These are phyloP conservation scores for Penicillium expansum DNA, from an alignment of 2,329 filamentous ascomycete species.

Conservation along the genomic window DNA sequence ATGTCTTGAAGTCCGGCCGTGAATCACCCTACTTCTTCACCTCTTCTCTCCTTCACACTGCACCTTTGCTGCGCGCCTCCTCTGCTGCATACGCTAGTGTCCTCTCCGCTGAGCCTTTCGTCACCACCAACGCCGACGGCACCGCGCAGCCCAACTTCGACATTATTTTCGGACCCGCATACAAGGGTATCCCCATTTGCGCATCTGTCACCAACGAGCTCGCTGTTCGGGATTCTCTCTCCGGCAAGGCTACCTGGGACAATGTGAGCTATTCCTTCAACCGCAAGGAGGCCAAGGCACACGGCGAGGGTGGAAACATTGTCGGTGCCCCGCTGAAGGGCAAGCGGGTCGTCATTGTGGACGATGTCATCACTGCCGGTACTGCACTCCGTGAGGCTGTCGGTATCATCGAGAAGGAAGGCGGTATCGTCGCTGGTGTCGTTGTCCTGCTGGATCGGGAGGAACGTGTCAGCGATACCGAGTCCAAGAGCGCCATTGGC, in stretches of 20 bases:
- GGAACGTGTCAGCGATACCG: constrained; percentile 60
- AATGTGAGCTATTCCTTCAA: constrained; percentile 83
- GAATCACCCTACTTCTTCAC: constrained; percentile 97
- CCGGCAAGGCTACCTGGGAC: constrained; percentile 58
- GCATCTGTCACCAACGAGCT: constrained; percentile 74
- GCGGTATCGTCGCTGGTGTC: constrained; percentile 80
- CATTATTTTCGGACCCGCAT: constrained; percentile 88
- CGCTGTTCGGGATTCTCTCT: constrained; percentile 58
- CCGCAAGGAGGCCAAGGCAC: constrained; percentile 92
- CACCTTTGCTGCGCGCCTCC: constrained; percentile 72
- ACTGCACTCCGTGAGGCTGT: constrained; percentile 93
- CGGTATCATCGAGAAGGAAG: constrained; percentile 79
- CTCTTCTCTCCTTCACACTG: constrained; percentile 83
- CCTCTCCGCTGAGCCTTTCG: constrained; percentile 49
- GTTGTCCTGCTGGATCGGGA: constrained; percentile 81
- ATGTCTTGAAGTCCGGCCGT: constrained; percentile 87
- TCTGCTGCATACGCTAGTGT: constrained; percentile 74
- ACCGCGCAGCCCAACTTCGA: constrained; percentile 60
- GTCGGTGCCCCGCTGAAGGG: constrained; percentile 83
- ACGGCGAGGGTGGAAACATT: constrained; percentile 91
- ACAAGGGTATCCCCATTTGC: constrained; percentile 95
- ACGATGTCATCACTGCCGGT: constrained; percentile 95
- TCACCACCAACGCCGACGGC: constrained; percentile 35
- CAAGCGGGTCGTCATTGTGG: constrained; percentile 83
- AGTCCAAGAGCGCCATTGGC: constrained; percentile 74